Percentiles rank a stretch among this genome's conserved stretches.
phyloP scores from a whole-genome alignment of 352 stramenopile species.

The Globisporangium apiculatum region DNA sequence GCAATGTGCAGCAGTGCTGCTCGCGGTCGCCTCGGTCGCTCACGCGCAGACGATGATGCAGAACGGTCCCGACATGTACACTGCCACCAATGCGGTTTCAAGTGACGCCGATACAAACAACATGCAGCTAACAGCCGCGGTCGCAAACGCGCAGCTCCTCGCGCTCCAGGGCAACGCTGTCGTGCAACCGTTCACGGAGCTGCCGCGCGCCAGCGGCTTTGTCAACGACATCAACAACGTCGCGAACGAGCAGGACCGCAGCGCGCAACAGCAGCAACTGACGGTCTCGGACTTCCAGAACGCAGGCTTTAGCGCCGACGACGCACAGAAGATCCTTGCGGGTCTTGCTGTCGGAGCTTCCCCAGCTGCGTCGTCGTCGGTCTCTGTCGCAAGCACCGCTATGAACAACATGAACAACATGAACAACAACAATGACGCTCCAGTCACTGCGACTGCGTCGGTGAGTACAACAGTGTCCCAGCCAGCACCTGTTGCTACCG shows the following conservation, averaged over 20 bases:
- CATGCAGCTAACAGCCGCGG: background rate
- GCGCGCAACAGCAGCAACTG: background rate
- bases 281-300: slow-evolving; percentile 16
- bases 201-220: slow-evolving; percentile 1
- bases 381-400: background rate
- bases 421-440: background rate
- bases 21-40: slow-evolving; percentile 6
- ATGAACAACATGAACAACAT: background rate
- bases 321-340: slow-evolving; percentile 13
- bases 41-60: background rate
- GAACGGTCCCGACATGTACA: background rate
- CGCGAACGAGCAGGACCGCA: background rate
- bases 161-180: slow-evolving; percentile 6
- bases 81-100: background rate
- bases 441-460: background rate
- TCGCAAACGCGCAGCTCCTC: background rate
- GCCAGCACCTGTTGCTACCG: background rate
- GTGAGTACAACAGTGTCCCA: background rate
- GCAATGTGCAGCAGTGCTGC: background rate
- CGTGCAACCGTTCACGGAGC: slow-evolving; percentile 9
- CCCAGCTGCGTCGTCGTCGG: background rate
- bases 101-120: background rate
- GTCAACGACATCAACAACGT: slow-evolving; percentile 10
- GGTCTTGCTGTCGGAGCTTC: background rate
- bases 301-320: slow-evolving; percentile 10